Conservation (phyloP, 2,329 filamentous ascomycete species). For the Rugonectria rugulosa region DNA sequence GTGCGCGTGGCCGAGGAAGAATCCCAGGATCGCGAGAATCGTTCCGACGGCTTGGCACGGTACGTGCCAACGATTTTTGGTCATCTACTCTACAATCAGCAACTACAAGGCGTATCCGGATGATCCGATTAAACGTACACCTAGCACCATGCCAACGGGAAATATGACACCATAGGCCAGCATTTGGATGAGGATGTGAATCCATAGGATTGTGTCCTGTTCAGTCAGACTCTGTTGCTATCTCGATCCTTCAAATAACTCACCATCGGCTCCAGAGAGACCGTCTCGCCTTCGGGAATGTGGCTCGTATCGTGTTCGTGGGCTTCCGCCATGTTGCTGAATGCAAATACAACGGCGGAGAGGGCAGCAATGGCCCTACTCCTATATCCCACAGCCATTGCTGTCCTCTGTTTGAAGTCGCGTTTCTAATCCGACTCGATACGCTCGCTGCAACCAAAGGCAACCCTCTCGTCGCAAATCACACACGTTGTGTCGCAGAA, state of each 20-base stretch:
- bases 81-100: conserved; percentile 66
- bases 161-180: conserved; percentile 91
- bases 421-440: conserved; percentile 14
- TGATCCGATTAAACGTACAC: conserved; percentile 62
- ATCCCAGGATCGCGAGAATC: conserved; percentile 79
- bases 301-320: conserved; percentile 59
- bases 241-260: conserved; percentile 38
- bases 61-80: conserved; percentile 92
- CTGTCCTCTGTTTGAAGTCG: conserved; percentile 5
- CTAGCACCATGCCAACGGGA: conserved; percentile 93
- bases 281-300: conserved; percentile 72
- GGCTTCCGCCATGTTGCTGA: conserved; percentile 39
- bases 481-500: conserved; percentile 1
- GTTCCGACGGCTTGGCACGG: conserved; percentile 82
- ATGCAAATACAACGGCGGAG: conserved; percentile 31
- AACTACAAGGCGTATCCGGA: not conserved
- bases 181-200: conserved; percentile 89
- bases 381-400: conserved; percentile 32
- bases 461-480: conserved; percentile 8
- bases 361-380: conserved; percentile 27
- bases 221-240: conserved; percentile 41
- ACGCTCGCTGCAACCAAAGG: not conserved
- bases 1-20: conserved; percentile 91
- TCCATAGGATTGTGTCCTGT: conserved; percentile 86
- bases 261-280: conserved; percentile 79